A percentile compares a stretch with the other conserved stretches of the same genome.
Conservation (phyloP, 2,329 filamentous ascomycete genomes). For the Ophiocordyceps camponoti-floridani region DNA sequence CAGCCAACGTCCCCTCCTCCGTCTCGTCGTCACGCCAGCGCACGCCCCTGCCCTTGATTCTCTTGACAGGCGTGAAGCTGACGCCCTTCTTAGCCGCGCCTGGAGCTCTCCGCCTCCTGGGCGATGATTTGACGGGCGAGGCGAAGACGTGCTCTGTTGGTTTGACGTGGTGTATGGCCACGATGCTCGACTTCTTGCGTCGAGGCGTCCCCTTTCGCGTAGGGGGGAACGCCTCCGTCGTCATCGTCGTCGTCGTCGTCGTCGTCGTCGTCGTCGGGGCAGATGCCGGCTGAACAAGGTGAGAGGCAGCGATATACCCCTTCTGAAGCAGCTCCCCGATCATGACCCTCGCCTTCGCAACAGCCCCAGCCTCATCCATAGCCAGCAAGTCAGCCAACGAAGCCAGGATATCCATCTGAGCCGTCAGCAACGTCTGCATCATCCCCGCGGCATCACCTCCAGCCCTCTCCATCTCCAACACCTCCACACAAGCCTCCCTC, state of each 20-base stretch:
- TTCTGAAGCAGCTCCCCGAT: conserved; percentile 62
- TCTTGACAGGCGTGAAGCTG: conserved; percentile 67
- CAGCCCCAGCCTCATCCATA: conserved; percentile 70
- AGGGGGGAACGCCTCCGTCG: conserved; percentile 51
- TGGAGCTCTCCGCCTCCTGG: conserved; percentile 56
- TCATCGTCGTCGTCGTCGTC: conserved; percentile 32
- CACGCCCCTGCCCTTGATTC: conserved; percentile 59
- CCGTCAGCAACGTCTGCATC: conserved; percentile 68
- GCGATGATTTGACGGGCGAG: conserved; percentile 54
- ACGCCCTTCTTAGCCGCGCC: conserved; percentile 48
- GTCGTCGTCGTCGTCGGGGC: conserved; percentile 31
- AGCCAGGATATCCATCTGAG: conserved; percentile 81
- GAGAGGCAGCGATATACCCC: conserved; percentile 56
- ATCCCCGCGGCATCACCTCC: conserved; percentile 48
- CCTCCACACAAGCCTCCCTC: conserved; percentile 57
- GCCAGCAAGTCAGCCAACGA: conserved; percentile 65
- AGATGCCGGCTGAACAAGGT: conserved; percentile 81
- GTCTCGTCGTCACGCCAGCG: conserved; percentile 84
- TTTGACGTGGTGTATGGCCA: conserved; percentile 16
- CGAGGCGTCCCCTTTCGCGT: conserved; percentile 61
- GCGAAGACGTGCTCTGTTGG: conserved; percentile 18
- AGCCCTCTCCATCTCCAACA: conserved; percentile 69
- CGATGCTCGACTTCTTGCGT: conserved; percentile 36
- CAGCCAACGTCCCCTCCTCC: conserved; percentile 67
- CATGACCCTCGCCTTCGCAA: conserved; percentile 59